A percentile compares a stretch with the other conserved stretches of the same genome.
Evolutionary conservation across 2,329 filamentous ascomycete genomes (phyloP).

Genomic region (Elsinoe ampelina): DNA sequence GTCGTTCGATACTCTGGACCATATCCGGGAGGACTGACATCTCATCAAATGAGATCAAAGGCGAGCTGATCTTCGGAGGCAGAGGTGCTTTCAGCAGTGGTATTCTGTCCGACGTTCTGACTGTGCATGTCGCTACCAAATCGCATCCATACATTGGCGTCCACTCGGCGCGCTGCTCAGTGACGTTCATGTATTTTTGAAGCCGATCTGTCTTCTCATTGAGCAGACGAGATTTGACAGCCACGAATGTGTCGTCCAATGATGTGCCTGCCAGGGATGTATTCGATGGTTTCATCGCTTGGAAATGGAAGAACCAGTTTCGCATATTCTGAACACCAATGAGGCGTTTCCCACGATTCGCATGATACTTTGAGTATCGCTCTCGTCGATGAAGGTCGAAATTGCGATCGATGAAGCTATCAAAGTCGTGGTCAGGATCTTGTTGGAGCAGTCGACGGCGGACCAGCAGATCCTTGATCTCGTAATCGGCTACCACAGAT

Average conservation of each 20-base stretch:
- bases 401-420: conserved; percentile 19
- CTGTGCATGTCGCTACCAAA: conserved; percentile 66
- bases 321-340: conserved; percentile 62
- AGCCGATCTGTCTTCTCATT: conserved; percentile 68
- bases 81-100: conserved; percentile 44
- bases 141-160: conserved; percentile 72
- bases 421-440: conserved; percentile 66
- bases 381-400: conserved; percentile 17
- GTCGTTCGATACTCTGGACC: conserved; percentile 64
- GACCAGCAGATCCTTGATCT: conserved; percentile 61
- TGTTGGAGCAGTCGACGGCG: conserved; percentile 55
- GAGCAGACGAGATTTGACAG: conserved; percentile 61
- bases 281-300: conserved; percentile 44
- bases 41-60: conserved; percentile 67
- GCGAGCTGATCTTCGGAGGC: conserved; percentile 49
- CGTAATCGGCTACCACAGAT: conserved; percentile 66
- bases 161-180: conserved; percentile 69
- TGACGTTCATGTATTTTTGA: conserved; percentile 71
- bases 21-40: conserved; percentile 55
- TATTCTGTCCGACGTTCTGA: conserved; percentile 47
- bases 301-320: conserved; percentile 63
- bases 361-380: conserved; percentile 43
- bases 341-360: conserved; percentile 30
- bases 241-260: conserved; percentile 59
- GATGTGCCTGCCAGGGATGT: conserved; percentile 55